Percentiles rank a stretch among this genome's conserved stretches.
Conservation (phyloP, 192 early-diverging fungal species). For the Neocallimastix lanati region DNA sequence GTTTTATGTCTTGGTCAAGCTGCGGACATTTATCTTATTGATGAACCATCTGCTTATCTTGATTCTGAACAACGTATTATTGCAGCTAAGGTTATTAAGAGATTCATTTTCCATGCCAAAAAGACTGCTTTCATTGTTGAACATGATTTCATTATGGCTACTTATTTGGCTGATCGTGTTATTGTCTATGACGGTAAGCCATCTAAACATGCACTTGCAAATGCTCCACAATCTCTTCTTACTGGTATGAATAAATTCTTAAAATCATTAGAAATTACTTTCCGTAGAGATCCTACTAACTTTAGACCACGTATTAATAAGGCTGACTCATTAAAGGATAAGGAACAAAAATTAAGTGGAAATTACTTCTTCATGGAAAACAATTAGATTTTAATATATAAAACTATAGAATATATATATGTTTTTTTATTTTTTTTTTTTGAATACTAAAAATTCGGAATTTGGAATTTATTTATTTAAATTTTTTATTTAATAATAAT, state of each 20-base stretch:
- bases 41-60: slow-evolving; percentile 93
- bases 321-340: slow-evolving; percentile 77
- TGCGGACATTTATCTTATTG: slow-evolving; percentile 93
- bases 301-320: slow-evolving; percentile 97
- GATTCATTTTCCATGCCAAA: slow-evolving; percentile 83
- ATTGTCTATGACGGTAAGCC: slow-evolving; percentile 87
- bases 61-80: slow-evolving; percentile 99
- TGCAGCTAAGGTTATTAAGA: slow-evolving; percentile 96
- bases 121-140: slow-evolving; percentile 65
- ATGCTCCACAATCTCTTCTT: slow-evolving; percentile 69
- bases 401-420: too few relatives aligned
- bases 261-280: slow-evolving; percentile 76
- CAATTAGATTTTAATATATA: not conserved
- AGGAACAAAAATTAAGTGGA: slow-evolving; percentile 72
- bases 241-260: slow-evolving; percentile 96
- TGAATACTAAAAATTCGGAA: too few relatives aligned
- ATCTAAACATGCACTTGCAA: slow-evolving; percentile 64
- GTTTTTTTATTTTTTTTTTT: too few relatives aligned
- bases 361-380: slow-evolving; percentile 11
- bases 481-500: too few relatives aligned
- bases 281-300: slow-evolving; percentile 94
- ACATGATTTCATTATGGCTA: slow-evolving; percentile 92
- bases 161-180: slow-evolving; percentile 89
- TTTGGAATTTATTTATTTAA: too few relatives aligned
- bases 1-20: slow-evolving; percentile 70